phyloP scores from a whole-genome alignment of 1,284 basidiomycete genomes.

The Puccinia polysora region DNA sequence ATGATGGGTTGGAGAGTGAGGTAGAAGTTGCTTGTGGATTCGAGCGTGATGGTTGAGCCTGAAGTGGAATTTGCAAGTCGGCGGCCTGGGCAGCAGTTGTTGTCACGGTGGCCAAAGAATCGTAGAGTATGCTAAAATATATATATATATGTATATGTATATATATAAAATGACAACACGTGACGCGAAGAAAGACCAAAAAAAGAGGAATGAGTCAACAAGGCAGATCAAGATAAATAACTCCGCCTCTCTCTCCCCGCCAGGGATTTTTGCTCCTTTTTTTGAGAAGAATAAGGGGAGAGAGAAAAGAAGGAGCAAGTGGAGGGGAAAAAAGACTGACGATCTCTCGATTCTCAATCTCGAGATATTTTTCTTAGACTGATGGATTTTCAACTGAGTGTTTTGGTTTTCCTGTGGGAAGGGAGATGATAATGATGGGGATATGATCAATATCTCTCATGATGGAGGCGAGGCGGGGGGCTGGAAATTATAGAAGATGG shows the following conservation, averaged over 20 bases:
- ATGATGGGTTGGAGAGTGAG: not conserved
- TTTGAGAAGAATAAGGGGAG: too few relatives aligned
- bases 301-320: not conserved
- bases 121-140: constrained; percentile 40
- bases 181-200: too few relatives aligned
- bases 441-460: not conserved
- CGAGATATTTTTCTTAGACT: constrained; percentile 40
- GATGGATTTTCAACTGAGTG: constrained; percentile 28
- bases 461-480: not conserved
- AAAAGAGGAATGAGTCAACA: too few relatives aligned
- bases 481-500: not conserved
- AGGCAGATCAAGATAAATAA: too few relatives aligned
- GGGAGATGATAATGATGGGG: not conserved
- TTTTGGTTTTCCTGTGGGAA: constrained; percentile 32
- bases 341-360: constrained; percentile 29
- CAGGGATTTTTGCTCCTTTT: too few relatives aligned
- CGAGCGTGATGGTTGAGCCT: constrained; percentile 12
- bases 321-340: not conserved
- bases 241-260: too few relatives aligned
- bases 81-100: constrained; percentile 8
- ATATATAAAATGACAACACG: too few relatives aligned
- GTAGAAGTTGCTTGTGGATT: not conserved
- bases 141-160: too few relatives aligned
- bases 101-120: constrained; percentile 25
- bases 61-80: not conserved